Evolutionary conservation across 257 asterid species (phyloP), one percentile per base, ranked within the genome.

Genomic region (Sherardia arvensis): DNA sequence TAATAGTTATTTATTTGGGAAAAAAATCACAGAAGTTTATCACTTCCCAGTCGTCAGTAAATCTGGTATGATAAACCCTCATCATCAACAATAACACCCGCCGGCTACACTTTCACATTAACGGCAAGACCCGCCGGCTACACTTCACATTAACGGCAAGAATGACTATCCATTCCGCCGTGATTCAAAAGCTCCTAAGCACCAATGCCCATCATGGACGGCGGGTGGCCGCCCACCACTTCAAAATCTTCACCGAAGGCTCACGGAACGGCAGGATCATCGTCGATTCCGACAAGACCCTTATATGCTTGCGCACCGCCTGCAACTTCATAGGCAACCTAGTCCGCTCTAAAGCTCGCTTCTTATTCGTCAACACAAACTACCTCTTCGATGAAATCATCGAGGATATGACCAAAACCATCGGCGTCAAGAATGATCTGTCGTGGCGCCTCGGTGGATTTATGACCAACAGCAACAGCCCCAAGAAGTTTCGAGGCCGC

Each of bases 381-480:
- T 23, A 84, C 32, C 87, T 84, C 60, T 89, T 79, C 83, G 97
- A 92, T 45, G 95, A 92, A 26, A 87, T 89, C 74, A 81, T 92
- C 12, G 60, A 80, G 28, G 87, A 89, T 69, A 89, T 80, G 94
- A 82, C 93, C 6, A 69, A 73, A 59, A 54, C 87, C 23, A 74
- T 85, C 49, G 87, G 92, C 5, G 74, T 83, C 60, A 85, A 88
- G 79, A 79, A 81, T 65, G 96, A 92, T 63, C 79, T 74, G 14
- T 85, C 96, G 4, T 92, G 99, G 99, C 89, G 96, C 29, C 97
- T 89, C 18, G 97, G 96, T 25, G 99, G 99, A 43, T 92, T 89
- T 71, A 75, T 92, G 8, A 89, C 99, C 0, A 92, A 92, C 83
- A 81, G 95, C 61, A 78, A 83, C 75, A 90, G 97, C 64, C 97